Evolutionary conservation across 129 eudicot species (phyloP).

Genomic region (Lactuca sativa): DNA sequence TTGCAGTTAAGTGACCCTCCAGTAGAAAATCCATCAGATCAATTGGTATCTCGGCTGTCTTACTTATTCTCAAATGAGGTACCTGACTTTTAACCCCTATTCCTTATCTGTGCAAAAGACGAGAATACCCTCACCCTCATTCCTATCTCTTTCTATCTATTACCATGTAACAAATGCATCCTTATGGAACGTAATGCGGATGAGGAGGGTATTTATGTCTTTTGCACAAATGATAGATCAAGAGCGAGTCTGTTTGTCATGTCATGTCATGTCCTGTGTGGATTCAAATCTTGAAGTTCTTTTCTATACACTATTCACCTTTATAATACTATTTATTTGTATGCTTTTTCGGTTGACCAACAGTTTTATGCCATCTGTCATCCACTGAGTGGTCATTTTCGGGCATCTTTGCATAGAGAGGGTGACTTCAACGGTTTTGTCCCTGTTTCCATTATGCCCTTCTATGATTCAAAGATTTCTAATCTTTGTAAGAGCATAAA

Average conservation of each 20-base stretch:
- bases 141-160: no score
- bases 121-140: no score
- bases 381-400: conserved; percentile 87
- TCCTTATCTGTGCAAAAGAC: no score
- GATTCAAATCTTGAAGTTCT: neutral
- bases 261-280: neutral
- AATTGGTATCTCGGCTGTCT: conserved; percentile 67
- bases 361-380: conserved; percentile 70
- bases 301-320: conserved; percentile 1
- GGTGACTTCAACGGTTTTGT: conserved; percentile 58
- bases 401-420: conserved; percentile 70
- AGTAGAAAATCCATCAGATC: conserved; percentile 67
- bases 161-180: no score
- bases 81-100: neutral
- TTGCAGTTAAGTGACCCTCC: conserved; percentile 73
- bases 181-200: no score
- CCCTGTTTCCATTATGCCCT: conserved; percentile 60
- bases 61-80: conserved; percentile 80
- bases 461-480: conserved; percentile 63
- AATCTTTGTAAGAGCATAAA: conserved; percentile 73
- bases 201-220: no score
- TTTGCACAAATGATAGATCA: no score
- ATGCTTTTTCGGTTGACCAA: conserved; percentile 9
- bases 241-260: no score
- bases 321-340: neutral